A percentile compares a stretch with the other conserved stretches of the same genome.
These are phyloP conservation scores for Nemania sp. DNA, from an alignment of 2,329 filamentous ascomycete genomes.

Conservation along the genomic window DNA sequence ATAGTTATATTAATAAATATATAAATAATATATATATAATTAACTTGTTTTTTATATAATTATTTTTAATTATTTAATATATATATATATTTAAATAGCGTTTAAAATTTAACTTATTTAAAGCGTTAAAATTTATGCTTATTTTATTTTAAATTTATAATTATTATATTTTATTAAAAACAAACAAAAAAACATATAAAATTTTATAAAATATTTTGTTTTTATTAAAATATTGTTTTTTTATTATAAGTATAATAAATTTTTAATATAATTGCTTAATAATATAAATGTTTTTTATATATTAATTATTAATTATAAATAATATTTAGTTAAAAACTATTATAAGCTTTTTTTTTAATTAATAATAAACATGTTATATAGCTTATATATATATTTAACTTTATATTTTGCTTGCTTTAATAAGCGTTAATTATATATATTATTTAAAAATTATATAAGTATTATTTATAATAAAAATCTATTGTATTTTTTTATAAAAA, in stretches of 20 bases:
- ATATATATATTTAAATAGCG: no score
- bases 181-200: neutral
- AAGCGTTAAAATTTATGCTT: slow-evolving; percentile 1
- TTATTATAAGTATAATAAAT: neutral
- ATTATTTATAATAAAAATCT: neutral
- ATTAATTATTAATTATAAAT: neutral
- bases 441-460: neutral
- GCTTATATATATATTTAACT: neutral
- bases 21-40: no score
- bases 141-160: neutral
- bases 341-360: neutral
- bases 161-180: neutral
- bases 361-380: neutral
- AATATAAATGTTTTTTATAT: neutral
- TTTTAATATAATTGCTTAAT: slow-evolving; percentile 12
- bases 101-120: slow-evolving; percentile 6
- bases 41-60: neutral
- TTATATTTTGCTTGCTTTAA: no score
- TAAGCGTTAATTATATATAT: no score
- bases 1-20: neutral
- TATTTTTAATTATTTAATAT: neutral
- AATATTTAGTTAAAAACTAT: slow-evolving; percentile 2
- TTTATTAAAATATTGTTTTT: neutral
- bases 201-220: neutral
- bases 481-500: neutral